phyloP scores from a whole-genome alignment of 106 monocot species.

The Acorus calamus region DNA sequence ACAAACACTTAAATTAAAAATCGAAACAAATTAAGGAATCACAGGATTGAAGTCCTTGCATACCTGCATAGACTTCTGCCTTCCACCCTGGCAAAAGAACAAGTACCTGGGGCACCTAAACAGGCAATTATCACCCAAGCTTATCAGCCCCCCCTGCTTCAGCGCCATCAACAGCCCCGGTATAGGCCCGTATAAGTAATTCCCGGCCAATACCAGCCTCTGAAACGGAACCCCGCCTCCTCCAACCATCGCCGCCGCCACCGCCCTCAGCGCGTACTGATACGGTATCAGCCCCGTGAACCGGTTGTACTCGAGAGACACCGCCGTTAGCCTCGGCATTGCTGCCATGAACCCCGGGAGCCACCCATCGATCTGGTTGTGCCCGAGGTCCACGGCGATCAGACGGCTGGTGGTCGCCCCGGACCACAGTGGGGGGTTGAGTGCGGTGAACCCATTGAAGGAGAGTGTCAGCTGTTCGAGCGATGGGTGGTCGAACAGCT shows the following conservation, averaged over 20 bases:
- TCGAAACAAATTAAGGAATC: slow-evolving; percentile 23
- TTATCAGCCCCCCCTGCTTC: slow-evolving; percentile 27
- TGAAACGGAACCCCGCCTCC: slow-evolving; percentile 15
- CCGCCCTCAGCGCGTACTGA: slow-evolving; percentile 41
- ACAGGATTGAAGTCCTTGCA: slow-evolving; percentile 48
- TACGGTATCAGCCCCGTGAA: slow-evolving; percentile 57
- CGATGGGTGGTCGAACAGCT: slow-evolving; percentile 39
- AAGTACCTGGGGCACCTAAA: slow-evolving; percentile 43
- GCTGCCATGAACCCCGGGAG: slow-evolving; percentile 32
- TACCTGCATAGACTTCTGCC: slow-evolving; percentile 40
- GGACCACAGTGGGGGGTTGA: slow-evolving; percentile 3
- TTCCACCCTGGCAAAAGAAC: slow-evolving; percentile 49
- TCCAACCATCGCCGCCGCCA: slow-evolving; percentile 2
- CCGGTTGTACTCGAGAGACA: slow-evolving; percentile 40
- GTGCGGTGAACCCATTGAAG: slow-evolving; percentile 23
- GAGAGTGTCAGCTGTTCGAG: slow-evolving; percentile 49
- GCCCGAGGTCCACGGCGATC: slow-evolving; percentile 43
- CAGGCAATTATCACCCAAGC: slow-evolving; percentile 58
- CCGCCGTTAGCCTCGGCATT: slow-evolving; percentile 46
- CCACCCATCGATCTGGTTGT: slow-evolving; percentile 36
- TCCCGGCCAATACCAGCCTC: slow-evolving; percentile 52
- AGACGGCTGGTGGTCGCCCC: slow-evolving; percentile 17
- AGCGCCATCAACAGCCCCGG: slow-evolving; percentile 27
- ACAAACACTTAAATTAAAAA: too few relatives aligned
- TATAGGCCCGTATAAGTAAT: slow-evolving; percentile 57